These are phyloP conservation scores for Chaetoceros muelleri DNA, from an alignment of 108 stramenopile species.

Conservation along the genomic window DNA sequence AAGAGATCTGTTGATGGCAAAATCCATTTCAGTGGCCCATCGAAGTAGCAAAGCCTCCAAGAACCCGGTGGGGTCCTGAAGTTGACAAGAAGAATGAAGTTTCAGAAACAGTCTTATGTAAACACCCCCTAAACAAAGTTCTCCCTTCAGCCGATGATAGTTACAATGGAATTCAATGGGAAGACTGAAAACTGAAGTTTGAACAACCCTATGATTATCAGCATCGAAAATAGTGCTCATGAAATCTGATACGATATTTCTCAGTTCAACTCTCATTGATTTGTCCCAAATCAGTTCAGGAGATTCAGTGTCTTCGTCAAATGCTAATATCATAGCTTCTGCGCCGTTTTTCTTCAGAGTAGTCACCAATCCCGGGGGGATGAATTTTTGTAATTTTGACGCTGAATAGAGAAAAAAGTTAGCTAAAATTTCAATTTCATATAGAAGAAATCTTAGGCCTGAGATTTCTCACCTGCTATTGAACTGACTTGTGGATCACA, in stretches of 20 bases:
- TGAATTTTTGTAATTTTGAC: constrained; percentile 23
- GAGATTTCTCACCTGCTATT: constrained; percentile 11
- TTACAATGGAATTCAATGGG: constrained; percentile 22
- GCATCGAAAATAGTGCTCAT: constrained; percentile 23
- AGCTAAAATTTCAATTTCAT: background rate
- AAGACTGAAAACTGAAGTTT: constrained; percentile 18
- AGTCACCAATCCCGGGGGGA: constrained; percentile 32
- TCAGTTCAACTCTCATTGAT: constrained; percentile 50
- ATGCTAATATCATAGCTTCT: constrained; percentile 38
- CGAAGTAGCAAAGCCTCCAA: constrained; percentile 42
- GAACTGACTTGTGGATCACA: constrained; percentile 50
- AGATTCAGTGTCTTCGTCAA: constrained; percentile 55
- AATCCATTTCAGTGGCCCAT: constrained; percentile 48
- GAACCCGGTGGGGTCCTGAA: constrained; percentile 60
- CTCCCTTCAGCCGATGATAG: constrained; percentile 43
- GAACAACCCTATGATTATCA: constrained; percentile 15
- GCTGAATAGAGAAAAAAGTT: background rate
- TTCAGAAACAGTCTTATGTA: constrained; percentile 71
- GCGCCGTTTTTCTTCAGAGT: constrained; percentile 46
- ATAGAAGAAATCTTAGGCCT: background rate
- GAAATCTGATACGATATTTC: constrained; percentile 23
- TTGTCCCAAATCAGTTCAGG: constrained; percentile 77
- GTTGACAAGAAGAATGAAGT: constrained; percentile 69
- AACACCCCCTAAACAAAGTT: constrained; percentile 62
- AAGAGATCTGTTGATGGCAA: no score